Evolutionary conservation across 176 grass and related monocot species (phyloP), one percentile per base, ranked within the genome.

Genomic region (Puya raimondii): DNA sequence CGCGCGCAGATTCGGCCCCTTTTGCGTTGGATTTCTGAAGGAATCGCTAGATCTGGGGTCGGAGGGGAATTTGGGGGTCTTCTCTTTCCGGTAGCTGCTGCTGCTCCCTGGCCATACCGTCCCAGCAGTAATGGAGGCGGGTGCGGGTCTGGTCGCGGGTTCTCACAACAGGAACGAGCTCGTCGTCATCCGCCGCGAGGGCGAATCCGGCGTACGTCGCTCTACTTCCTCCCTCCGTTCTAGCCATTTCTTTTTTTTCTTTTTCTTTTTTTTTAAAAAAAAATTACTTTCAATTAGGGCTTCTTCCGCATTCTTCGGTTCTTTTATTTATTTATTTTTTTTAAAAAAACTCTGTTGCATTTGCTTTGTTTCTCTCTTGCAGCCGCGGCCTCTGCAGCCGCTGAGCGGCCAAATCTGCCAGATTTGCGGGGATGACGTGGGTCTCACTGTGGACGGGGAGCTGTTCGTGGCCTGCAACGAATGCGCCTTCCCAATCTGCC

Each of bases 161-260:
- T 97, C 89, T 22, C 89, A 92, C 72, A 97, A 92, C 84, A 80
- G 89, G 33, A 92, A 97, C 78, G 86, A 90, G 84, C 89, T 97
- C 52, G 94, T 92, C 64, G 94, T 92, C 68, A 92, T 96, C 80
- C 88, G 88, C 68, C 82, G 85, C 33, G 91, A 96, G 11, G 91
- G 91, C 14, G 91, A 96, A 81, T 87, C 91, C 2, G 91, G 88
- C 65, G 91, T 96, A 91, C 61, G 82, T 51, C 27, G 5, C 29
- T 26, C 14, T 64, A 25, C 21, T 65, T 2, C 57, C 67, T 15
- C 25, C 50, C 9, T 13, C 57, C 53, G 54, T 58, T 12, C 66
- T 65, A 64, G 56, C 25, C 25, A 2, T 26, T 26, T 26, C 29
- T 33, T 33, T 4, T 33, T 33, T 33, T 33, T 33, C 3, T 33